Conservation (phyloP, 192 early-diverging fungal species). For the Hyaloraphidium curvatum region DNA sequence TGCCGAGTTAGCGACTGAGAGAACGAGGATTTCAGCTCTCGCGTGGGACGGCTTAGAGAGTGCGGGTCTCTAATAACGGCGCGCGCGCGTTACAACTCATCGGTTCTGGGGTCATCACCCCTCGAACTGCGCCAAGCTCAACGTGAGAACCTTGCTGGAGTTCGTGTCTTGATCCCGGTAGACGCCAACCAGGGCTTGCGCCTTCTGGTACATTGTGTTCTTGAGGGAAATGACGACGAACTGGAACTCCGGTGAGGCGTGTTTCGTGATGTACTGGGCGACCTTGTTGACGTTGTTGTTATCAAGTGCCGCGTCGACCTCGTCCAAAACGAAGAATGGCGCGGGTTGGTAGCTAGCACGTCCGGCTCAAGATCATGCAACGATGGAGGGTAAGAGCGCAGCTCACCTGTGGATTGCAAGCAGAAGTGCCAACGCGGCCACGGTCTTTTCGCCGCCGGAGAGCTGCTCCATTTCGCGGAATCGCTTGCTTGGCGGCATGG, state of each 20-base stretch:
- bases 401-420: slow-evolving; percentile 78
- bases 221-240: slow-evolving; percentile 98
- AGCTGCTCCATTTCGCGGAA: slow-evolving; percentile 99
- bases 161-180: slow-evolving; percentile 74
- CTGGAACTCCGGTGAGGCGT: slow-evolving; percentile 49
- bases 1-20: no score
- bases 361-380: not conserved
- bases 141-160: slow-evolving; percentile 65
- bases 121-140: no score
- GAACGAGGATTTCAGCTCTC: no score
- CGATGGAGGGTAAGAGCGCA: not conserved
- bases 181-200: slow-evolving; percentile 84
- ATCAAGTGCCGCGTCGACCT: slow-evolving; percentile 96
- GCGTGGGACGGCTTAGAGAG: no score
- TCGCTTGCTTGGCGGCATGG: slow-evolving; percentile 98
- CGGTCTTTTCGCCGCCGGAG: slow-evolving; percentile 96
- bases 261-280: slow-evolving; percentile 69
- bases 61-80: no score
- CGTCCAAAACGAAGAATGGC: slow-evolving; percentile 98
- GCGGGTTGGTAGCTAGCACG: slow-evolving; percentile 61
- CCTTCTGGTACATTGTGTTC: slow-evolving; percentile 79
- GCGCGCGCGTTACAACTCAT: no score
- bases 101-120: no score
- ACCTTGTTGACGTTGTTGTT: slow-evolving; percentile 89
- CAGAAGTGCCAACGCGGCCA: slow-evolving; percentile 86